Percentiles rank a stretch among this genome's conserved stretches.
These are phyloP conservation scores for Cordia subcordata DNA, from an alignment of 257 asterid genomes.

Conservation along the genomic window DNA sequence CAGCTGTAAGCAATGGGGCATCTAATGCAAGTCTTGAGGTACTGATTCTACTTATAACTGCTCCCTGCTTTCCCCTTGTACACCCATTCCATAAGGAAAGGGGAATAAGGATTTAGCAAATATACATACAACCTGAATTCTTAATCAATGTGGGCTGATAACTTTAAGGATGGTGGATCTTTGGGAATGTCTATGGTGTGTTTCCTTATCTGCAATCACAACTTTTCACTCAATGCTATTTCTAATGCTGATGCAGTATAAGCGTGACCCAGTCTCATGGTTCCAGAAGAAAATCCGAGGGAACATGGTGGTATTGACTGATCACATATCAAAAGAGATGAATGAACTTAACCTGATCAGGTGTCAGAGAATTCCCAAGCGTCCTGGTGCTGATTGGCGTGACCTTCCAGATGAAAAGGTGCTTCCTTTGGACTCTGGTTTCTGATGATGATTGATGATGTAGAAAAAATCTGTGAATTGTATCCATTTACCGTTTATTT, in stretches of 20 bases:
- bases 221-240: constrained; percentile 5
- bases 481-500: background rate
- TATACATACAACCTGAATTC: background rate
- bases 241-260: constrained; percentile 51
- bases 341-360: constrained; percentile 77
- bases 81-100: background rate
- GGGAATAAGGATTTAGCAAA: background rate
- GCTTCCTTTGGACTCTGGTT: constrained; percentile 1
- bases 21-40: constrained; percentile 60
- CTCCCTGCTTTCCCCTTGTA: too few species aligned
- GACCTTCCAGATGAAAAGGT: constrained; percentile 96
- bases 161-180: background rate
- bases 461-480: background rate
- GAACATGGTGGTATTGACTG: constrained; percentile 44
- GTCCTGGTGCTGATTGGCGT: constrained; percentile 93
- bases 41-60: background rate
- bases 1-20: constrained; percentile 84
- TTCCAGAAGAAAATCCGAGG: constrained; percentile 81
- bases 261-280: constrained; percentile 74
- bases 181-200: too few species aligned
- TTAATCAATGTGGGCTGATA: background rate
- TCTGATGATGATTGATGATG: background rate
- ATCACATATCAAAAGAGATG: constrained; percentile 89
- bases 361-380: constrained; percentile 79
- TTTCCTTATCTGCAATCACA: constrained; percentile 1